phyloP scores from a whole-genome alignment of 106 monocot species.

The Gastrodia elata region DNA sequence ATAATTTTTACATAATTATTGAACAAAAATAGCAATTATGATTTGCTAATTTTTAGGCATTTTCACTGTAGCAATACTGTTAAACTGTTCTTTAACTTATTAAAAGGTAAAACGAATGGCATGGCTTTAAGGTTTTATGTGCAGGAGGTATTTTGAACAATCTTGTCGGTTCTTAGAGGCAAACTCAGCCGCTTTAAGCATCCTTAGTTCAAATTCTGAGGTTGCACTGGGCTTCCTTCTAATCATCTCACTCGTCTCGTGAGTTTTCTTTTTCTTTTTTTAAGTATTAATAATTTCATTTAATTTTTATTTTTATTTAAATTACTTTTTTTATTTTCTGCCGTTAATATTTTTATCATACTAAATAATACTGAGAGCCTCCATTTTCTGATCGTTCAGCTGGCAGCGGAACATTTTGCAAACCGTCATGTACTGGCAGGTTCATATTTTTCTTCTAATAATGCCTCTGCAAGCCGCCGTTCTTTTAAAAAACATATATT shows the following conservation, averaged over 20 bases:
- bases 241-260: conserved; percentile 76
- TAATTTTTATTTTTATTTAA: conserved; percentile 4
- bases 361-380: neutral
- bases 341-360: neutral
- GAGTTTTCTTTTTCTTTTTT: too few species aligned
- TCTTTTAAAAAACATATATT: neutral
- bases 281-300: neutral
- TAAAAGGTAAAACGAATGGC: neutral
- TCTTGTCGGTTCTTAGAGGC: conserved; percentile 70
- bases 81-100: too few species aligned
- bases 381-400: conserved; percentile 33
- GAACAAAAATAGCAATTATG: too few species aligned
- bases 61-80: too few species aligned
- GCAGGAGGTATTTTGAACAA: conserved; percentile 81
- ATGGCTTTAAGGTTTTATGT: neutral
- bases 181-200: conserved; percentile 49
- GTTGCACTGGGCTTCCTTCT: conserved; percentile 77
- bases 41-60: too few species aligned
- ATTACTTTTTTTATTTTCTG: neutral
- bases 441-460: conserved; percentile 19
- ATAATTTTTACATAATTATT: too few species aligned
- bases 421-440: conserved; percentile 97
- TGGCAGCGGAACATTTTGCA: conserved; percentile 85
- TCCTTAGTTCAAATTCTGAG: conserved; percentile 70
- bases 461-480: neutral